Percentiles rank a stretch among this genome's conserved stretches.
These are phyloP conservation scores for Solanum chiquidenum DNA, from an alignment of 257 asterid genomes.

Conservation along the genomic window DNA sequence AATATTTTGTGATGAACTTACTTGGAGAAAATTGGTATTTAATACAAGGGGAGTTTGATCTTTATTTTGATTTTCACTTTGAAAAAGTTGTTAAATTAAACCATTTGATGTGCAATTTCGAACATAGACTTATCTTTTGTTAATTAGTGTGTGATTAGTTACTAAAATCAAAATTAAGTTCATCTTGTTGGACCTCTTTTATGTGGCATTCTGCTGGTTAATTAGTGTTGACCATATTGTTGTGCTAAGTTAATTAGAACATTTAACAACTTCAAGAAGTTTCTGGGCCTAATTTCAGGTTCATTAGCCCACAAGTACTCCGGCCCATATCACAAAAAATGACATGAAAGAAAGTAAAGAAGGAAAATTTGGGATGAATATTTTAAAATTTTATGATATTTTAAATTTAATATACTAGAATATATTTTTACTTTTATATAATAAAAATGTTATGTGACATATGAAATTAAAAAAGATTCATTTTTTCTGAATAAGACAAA, in stretches of 20 bases:
- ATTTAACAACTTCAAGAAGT: neutral
- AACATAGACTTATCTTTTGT: neutral
- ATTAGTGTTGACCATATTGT: neutral
- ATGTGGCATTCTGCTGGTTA: neutral
- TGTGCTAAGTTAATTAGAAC: neutral
- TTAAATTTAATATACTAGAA: too few relatives aligned
- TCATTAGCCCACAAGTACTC: neutral
- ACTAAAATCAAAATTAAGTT: neutral
- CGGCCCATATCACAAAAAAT: neutral
- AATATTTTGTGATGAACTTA: neutral
- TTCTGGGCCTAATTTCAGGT: neutral
- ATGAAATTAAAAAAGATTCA: neutral
- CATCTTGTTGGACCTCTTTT: neutral
- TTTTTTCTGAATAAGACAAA: neutral
- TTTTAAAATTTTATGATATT: too few relatives aligned
- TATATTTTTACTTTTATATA: neutral
- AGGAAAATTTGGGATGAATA: neutral
- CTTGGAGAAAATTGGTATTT: neutral
- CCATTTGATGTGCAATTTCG: neutral
- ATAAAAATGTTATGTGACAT: neutral
- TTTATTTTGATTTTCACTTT: neutral
- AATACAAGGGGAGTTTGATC: neutral
- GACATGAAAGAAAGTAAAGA: neutral
- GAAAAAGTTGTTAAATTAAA: neutral
- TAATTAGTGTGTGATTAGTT: neutral